These are phyloP conservation scores for Escallonia rubra DNA, from an alignment of 129 eudicot genomes.

Conservation along the genomic window DNA sequence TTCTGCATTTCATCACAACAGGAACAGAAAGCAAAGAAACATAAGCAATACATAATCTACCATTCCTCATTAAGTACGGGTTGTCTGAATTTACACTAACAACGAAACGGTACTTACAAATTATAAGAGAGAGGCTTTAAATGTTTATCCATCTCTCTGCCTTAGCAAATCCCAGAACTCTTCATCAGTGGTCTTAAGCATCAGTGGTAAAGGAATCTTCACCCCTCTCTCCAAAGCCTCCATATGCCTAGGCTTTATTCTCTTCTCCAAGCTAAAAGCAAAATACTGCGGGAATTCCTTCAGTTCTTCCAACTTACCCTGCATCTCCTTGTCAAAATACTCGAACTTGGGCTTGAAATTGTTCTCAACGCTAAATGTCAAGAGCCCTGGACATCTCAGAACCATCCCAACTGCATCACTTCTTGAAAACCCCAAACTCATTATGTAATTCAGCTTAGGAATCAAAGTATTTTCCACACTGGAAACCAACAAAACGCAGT, in stretches of 20 bases:
- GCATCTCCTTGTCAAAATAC: constrained; percentile 56
- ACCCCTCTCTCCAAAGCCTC: constrained; percentile 55
- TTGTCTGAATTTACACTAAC: no score
- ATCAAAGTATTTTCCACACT: constrained; percentile 74
- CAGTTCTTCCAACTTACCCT: constrained; percentile 57
- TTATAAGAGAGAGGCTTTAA: constrained; percentile 4
- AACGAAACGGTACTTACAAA: no score
- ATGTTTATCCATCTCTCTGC: constrained; percentile 14
- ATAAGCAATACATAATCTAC: no score
- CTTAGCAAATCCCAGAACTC: constrained; percentile 53
- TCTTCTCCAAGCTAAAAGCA: constrained; percentile 89
- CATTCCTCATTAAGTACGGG: no score
- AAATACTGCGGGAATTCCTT: constrained; percentile 85
- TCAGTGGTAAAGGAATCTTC: constrained; percentile 44
- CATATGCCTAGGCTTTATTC: constrained; percentile 75
- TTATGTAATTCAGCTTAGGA: constrained; percentile 68
- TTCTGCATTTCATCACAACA: no score
- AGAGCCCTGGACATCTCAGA: constrained; percentile 77
- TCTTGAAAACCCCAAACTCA: constrained; percentile 60
- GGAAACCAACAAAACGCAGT: constrained; percentile 73
- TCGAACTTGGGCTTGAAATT: constrained; percentile 79
- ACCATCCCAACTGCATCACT: constrained; percentile 77
- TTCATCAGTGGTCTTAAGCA: constrained; percentile 81
- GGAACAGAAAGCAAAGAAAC: no score
- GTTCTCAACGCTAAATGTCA: constrained; percentile 84